These are phyloP conservation scores for Penicillium atrosanguineum DNA, from an alignment of 495 filamentous ascomycete genomes.

Conservation along the genomic window DNA sequence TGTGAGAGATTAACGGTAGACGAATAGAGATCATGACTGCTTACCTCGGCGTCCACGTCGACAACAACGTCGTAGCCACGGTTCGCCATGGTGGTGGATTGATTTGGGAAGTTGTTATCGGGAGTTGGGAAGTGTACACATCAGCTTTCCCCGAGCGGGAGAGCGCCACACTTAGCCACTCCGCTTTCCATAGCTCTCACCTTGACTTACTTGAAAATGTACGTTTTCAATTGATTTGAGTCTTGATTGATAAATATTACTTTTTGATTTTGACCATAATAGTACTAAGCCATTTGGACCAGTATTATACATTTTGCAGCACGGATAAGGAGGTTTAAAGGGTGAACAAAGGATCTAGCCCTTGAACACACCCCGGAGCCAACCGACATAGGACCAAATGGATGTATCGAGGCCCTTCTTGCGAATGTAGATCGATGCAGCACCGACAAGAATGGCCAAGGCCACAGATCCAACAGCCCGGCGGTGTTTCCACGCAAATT, in stretches of 20 bases:
- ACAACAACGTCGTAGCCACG: conserved; percentile 96
- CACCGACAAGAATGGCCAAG: conserved; percentile 61
- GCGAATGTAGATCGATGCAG: conserved; percentile 53
- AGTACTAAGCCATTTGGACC: background rate
- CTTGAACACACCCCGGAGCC: conserved; percentile 25
- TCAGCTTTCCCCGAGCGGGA: conserved; percentile 25
- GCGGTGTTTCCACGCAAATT: conserved; percentile 58
- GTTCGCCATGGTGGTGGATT: conserved; percentile 63
- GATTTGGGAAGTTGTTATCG: conserved; percentile 17
- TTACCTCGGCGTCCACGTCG: conserved; percentile 88
- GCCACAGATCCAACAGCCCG: conserved; percentile 55
- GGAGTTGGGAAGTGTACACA: conserved; percentile 29
- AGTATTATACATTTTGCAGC: conserved; percentile 1
- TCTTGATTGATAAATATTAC: background rate
- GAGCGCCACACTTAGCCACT: conserved; percentile 29
- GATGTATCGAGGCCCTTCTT: conserved; percentile 43
- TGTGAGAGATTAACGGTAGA: conserved; percentile 12
- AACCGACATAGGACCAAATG: conserved; percentile 37
- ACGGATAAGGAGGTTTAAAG: background rate
- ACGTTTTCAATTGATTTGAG: background rate
- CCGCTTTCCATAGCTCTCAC: background rate
- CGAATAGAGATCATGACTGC: background rate
- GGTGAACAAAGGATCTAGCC: conserved; percentile 1
- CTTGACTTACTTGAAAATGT: background rate
- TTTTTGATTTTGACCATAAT: background rate